Evolutionary conservation across 1,139 yeast species (phyloP).

Genomic region (Yamadazyma blattariae): DNA sequence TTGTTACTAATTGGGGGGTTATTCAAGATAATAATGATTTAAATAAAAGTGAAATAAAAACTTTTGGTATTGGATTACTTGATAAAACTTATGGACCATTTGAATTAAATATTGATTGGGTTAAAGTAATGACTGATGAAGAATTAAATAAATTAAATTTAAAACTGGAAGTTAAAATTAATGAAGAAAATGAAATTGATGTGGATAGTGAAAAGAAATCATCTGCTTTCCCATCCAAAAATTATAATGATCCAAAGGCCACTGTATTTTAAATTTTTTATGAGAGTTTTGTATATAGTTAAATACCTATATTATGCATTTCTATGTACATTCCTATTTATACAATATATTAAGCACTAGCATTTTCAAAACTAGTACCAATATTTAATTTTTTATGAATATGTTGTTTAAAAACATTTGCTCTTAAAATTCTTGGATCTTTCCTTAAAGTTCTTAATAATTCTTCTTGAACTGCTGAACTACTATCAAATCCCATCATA

Average conservation of each 20-base stretch:
- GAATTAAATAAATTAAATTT: constrained; percentile 18
- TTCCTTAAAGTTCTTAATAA: constrained; percentile 73
- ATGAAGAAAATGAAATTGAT: neutral
- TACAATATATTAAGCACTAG: constrained; percentile 13
- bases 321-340: constrained; percentile 2
- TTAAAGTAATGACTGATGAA: constrained; percentile 66
- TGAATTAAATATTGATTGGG: constrained; percentile 66
- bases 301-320: neutral
- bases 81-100: constrained; percentile 82
- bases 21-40: constrained; percentile 65
- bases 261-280: constrained; percentile 3
- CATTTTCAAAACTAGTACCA: constrained; percentile 46
- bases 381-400: constrained; percentile 51
- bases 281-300: no score
- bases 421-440: constrained; percentile 88
- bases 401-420: constrained; percentile 69
- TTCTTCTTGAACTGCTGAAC: constrained; percentile 83
- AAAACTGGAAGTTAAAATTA: neutral
- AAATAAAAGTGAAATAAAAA: constrained; percentile 64
- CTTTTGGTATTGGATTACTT: constrained; percentile 76
- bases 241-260: constrained; percentile 6
- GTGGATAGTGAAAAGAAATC: neutral
- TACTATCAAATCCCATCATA: constrained; percentile 80
- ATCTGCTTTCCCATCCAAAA: constrained; percentile 4
- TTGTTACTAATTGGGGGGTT: constrained; percentile 79